Evolutionary conservation across 768 basidiomycete genomes (phyloP).

Genomic region (Trametes elegans): DNA sequence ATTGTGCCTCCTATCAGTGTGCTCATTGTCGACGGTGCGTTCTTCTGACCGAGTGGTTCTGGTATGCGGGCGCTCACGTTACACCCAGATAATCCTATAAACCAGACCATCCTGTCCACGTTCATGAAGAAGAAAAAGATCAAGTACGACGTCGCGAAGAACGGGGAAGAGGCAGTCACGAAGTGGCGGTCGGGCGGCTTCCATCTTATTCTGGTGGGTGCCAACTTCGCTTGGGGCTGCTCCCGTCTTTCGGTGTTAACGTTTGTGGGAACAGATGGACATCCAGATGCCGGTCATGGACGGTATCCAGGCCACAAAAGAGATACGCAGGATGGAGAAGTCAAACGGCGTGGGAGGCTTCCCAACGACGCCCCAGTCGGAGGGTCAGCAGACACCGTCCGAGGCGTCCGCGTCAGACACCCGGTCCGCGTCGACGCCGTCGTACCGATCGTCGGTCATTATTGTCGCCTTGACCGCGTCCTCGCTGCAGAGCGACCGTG

Average conservation of each 20-base stretch:
- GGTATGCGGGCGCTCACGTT: neutral
- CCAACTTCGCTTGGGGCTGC: neutral
- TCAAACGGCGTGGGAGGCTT: constrained; percentile 60
- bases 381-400: constrained; percentile 53
- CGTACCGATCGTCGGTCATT: constrained; percentile 92
- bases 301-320: constrained; percentile 95
- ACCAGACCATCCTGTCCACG: constrained; percentile 95
- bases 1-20: constrained; percentile 97
- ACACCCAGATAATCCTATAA: constrained; percentile 90
- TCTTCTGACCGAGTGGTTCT: neutral
- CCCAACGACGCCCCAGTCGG: constrained; percentile 64
- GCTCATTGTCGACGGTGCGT: constrained; percentile 93
- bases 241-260: neutral
- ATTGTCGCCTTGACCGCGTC: constrained; percentile 99
- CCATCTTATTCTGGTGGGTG: constrained; percentile 89
- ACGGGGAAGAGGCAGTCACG: constrained; percentile 93
- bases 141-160: constrained; percentile 90
- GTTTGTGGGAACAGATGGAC: constrained; percentile 73
- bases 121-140: constrained; percentile 97
- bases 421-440: constrained; percentile 40
- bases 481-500: constrained; percentile 91
- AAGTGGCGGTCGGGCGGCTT: constrained; percentile 93
- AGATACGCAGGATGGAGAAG: constrained; percentile 86
- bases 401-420: constrained; percentile 47
- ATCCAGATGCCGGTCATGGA: constrained; percentile 99